Evolutionary conservation across 1,284 basidiomycete genomes (phyloP).

Genomic region (Pseudozyma flocculosa): DNA sequence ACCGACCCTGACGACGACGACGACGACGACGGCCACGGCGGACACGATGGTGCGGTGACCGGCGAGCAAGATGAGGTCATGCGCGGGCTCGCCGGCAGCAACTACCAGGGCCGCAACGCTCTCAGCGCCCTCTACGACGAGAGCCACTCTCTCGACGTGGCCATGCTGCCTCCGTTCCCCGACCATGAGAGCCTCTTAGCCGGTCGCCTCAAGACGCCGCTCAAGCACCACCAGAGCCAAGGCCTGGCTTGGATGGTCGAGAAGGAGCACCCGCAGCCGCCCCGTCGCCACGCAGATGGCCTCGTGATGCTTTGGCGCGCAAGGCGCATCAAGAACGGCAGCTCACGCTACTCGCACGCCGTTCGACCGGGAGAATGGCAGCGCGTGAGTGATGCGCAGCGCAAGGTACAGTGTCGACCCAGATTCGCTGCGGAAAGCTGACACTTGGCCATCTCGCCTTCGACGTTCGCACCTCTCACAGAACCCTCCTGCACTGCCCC

Average conservation of each 20-base stretch:
- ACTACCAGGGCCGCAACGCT: conserved; percentile 5
- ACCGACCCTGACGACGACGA: too few relatives aligned
- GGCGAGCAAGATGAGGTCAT: conserved; percentile 1
- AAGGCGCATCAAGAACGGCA: not conserved
- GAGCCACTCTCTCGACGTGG: conserved; percentile 6
- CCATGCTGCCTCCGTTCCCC: conserved; percentile 5
- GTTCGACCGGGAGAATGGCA: not conserved
- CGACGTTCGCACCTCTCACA: not conserved
- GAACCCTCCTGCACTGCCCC: conserved; percentile 69
- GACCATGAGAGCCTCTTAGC: conserved; percentile 1
- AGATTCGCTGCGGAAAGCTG: too few relatives aligned
- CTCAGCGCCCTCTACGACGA: conserved; percentile 7
- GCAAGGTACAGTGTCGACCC: not conserved
- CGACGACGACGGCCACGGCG: too few relatives aligned
- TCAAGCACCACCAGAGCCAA: conserved; percentile 12
- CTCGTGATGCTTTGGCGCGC: not conserved
- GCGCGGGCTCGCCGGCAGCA: conserved; percentile 5
- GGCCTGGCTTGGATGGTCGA: conserved; percentile 16
- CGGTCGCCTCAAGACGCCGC: conserved; percentile 6
- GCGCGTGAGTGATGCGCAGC: not conserved
- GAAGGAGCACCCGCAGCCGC: conserved; percentile 11
- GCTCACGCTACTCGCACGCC: not conserved
- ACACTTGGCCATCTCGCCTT: too few relatives aligned
- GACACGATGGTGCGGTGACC: too few relatives aligned
- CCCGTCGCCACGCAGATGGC: not conserved